Base-by-base conservation (phyloP, 129 eudicot genomes). In the Artemisia argyi region DNA sequence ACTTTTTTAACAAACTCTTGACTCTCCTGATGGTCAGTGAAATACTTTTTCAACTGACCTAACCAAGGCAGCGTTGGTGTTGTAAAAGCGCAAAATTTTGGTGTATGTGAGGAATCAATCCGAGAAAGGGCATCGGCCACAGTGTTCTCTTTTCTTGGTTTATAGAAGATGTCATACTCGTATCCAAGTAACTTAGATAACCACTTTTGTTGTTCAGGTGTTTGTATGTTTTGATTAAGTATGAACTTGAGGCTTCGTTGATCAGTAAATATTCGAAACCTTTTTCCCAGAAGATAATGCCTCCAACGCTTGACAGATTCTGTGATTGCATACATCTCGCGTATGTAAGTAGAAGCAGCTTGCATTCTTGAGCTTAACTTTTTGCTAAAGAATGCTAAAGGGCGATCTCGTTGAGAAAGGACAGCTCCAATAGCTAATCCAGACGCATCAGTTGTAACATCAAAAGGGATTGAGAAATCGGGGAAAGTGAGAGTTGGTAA, bases 251-350 rank as follows among this genome's bases (percentile, higher is more conserved):
- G 11, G 49, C 49, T 28, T 15, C 7, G n/a, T 30, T 64, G 69
- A 15, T 64, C 69, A 12, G 47, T 64, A 2, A n/a, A 19, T 4
- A 64, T 64, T 5, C 14, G 16, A 17, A 64, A 64, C 16, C 39
- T 16, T 3, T 44, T 5, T 2, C 69, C 69, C 0, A 64, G 9
- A 1, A 64, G n/a, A 16, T 64, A 35, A 16, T 64, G 69, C 1
- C 51, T 24, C 49, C 49, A 64, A 7, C 39, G 35, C 1, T 14
- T 9, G 4, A 35, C 20, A 7, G 52, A 12, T 30, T 64, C 49
- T 10, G 48, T 5, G 17, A 64, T 64, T 9, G 69, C 69, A 44
- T 64, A 64, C 50, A 64, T 11, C 48, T 64, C 69, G 1, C 47
- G 14, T 12, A 16, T 5, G 7, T 64, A 64, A 3, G 69, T 32